Conservation (phyloP, 305 asterid species). For the Rubia tinctorum region DNA sequence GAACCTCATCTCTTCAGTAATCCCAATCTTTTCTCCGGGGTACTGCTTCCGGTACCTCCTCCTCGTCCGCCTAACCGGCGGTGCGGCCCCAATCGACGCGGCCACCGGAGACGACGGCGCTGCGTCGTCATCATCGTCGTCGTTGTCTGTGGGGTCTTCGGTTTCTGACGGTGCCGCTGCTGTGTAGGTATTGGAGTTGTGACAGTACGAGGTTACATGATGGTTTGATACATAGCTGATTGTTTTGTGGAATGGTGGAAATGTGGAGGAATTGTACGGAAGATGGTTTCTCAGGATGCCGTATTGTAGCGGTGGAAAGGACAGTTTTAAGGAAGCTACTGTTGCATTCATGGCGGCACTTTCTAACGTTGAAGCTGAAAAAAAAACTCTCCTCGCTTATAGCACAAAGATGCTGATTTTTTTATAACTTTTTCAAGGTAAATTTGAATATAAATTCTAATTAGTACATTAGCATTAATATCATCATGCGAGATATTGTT, state of each 20-base stretch:
- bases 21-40: conserved; percentile 84
- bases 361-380: not conserved
- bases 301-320: conserved; percentile 12
- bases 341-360: conserved; percentile 12
- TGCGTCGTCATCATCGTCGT: conserved; percentile 6
- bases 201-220: conserved; percentile 14
- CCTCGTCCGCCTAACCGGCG: conserved; percentile 35
- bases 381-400: no score
- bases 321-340: conserved; percentile 16
- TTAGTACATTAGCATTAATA: no score
- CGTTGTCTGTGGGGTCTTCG: conserved; percentile 16
- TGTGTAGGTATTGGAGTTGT: conserved; percentile 19
- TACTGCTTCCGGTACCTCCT: conserved; percentile 71
- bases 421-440: no score
- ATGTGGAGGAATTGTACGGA: conserved; percentile 13
- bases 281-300: conserved; percentile 13
- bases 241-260: not conserved
- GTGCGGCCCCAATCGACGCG: conserved; percentile 18
- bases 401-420: no score
- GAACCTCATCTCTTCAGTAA: conserved; percentile 92
- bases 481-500: no score
- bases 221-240: conserved; percentile 3
- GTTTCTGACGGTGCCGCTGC: conserved; percentile 34
- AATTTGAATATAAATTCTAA: no score
- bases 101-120: conserved; percentile 19